Evolutionary conservation across 2,329 filamentous ascomycete species (phyloP).

Genomic region (Beauveria rudraprayagi): DNA sequence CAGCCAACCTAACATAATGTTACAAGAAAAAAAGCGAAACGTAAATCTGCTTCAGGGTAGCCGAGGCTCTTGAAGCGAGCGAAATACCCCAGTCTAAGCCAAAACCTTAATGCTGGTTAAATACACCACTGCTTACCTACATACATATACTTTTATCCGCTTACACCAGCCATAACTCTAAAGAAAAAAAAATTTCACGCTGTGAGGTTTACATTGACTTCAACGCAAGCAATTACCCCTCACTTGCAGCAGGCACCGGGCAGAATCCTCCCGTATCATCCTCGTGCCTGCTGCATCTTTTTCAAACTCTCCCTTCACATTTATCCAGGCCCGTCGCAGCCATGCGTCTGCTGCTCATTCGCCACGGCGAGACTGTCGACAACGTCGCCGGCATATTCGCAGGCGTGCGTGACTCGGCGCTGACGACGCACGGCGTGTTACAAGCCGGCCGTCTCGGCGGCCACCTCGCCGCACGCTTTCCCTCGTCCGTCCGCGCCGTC

Average conservation of each 20-base stretch:
- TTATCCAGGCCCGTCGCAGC: background rate
- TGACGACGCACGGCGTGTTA: conserved; percentile 74
- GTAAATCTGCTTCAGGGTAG: background rate
- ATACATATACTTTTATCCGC: background rate
- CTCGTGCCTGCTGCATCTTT: background rate
- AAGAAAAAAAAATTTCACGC: background rate
- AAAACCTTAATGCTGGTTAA: background rate
- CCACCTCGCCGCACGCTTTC: conserved; percentile 40
- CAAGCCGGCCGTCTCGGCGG: conserved; percentile 66
- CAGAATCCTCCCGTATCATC: background rate
- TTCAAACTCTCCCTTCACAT: background rate
- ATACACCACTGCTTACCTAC: conserved; percentile 3
- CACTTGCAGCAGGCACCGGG: conserved; percentile 4
- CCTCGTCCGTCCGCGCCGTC: conserved; percentile 27
- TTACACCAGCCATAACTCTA: background rate
- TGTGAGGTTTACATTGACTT: no score
- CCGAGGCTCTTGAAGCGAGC: background rate
- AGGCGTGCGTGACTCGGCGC: conserved; percentile 68
- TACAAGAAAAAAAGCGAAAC: no score
- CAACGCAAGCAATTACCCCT: background rate
- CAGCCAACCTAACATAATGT: no score
- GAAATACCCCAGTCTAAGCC: background rate
- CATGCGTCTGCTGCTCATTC: conserved; percentile 60
- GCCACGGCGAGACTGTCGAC: conserved; percentile 85
- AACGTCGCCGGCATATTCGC: conserved; percentile 76